A percentile compares a stretch with the other conserved stretches of the same genome.
phyloP scores from a whole-genome alignment of 805 yeast species.

The Pichia pseudocactophila region DNA sequence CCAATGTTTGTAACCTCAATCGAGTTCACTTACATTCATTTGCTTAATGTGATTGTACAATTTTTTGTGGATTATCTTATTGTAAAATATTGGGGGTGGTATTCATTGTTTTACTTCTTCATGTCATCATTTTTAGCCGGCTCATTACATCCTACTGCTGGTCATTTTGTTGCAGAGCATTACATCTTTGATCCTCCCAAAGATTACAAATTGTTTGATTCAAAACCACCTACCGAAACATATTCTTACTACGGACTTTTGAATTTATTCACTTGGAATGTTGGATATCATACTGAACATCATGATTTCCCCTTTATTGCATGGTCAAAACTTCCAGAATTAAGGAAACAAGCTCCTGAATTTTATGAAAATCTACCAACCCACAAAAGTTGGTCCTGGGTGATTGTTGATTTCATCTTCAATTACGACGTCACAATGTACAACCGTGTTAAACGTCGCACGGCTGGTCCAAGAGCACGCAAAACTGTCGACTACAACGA shows the following conservation, averaged over 20 bases:
- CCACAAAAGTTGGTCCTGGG: conserved; percentile 72
- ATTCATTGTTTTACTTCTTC: conserved; percentile 56
- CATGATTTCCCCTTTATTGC: conserved; percentile 93
- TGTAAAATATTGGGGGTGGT: conserved; percentile 53
- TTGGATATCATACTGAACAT: conserved; percentile 90
- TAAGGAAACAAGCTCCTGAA: conserved; percentile 63
- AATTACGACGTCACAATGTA: conserved; percentile 62
- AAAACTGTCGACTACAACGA: conserved; percentile 26
- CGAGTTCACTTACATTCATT: conserved; percentile 66
- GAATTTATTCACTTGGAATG: conserved; percentile 80
- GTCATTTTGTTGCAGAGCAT: conserved; percentile 94
- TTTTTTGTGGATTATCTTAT: conserved; percentile 48
- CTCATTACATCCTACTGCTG: conserved; percentile 87
- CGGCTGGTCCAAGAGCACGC: conserved; percentile 28
- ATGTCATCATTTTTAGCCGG: conserved; percentile 83
- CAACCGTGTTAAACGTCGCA: conserved; percentile 69
- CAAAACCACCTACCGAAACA: conserved; percentile 64
- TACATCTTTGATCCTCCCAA: conserved; percentile 58
- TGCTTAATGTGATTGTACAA: conserved; percentile 58
- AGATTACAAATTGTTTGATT: conserved; percentile 21
- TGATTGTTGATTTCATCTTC: conserved; percentile 61
- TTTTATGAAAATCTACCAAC: conserved; percentile 74
- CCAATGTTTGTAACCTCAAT: conserved; percentile 80
- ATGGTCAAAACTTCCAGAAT: conserved; percentile 68
- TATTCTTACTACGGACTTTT: conserved; percentile 81